Percentiles rank a stretch among this genome's conserved stretches.
Evolutionary conservation across 768 basidiomycete species (phyloP).

Genomic region (Cystoderma amianthinum): DNA sequence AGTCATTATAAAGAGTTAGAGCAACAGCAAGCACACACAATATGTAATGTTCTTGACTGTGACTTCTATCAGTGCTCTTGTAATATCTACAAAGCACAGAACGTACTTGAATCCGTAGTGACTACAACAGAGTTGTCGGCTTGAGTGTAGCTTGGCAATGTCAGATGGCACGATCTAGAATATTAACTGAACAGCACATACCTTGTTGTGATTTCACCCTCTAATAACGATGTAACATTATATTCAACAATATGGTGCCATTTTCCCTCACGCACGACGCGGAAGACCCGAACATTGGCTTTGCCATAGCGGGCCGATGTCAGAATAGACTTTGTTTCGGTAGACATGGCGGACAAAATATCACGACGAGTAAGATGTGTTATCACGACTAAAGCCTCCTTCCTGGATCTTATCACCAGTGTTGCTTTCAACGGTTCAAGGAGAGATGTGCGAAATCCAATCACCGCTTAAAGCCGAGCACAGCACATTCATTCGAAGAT

Average conservation of each 20-base stretch:
- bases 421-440: too few relatives aligned
- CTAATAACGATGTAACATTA: constrained; percentile 70
- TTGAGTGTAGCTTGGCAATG: constrained; percentile 60
- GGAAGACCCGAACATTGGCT: constrained; percentile 80
- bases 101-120: constrained; percentile 84
- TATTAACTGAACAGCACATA: constrained; percentile 17
- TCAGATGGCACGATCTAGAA: background rate
- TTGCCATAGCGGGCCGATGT: constrained; percentile 74
- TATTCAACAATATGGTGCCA: constrained; percentile 81
- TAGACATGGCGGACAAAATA: too few relatives aligned
- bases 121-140: constrained; percentile 88
- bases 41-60: constrained; percentile 67
- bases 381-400: too few relatives aligned
- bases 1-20: background rate
- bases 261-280: constrained; percentile 66
- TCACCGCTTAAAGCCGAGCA: too few relatives aligned
- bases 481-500: too few relatives aligned
- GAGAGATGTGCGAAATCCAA: too few relatives aligned
- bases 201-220: constrained; percentile 80
- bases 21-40: constrained; percentile 27
- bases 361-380: too few relatives aligned
- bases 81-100: constrained; percentile 6
- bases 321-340: constrained; percentile 16
- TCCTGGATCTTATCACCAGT: too few relatives aligned
- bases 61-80: constrained; percentile 1